Evolutionary conservation across 1,139 yeast genomes (phyloP).

Genomic region (Pneumocystis wakefieldiae): DNA sequence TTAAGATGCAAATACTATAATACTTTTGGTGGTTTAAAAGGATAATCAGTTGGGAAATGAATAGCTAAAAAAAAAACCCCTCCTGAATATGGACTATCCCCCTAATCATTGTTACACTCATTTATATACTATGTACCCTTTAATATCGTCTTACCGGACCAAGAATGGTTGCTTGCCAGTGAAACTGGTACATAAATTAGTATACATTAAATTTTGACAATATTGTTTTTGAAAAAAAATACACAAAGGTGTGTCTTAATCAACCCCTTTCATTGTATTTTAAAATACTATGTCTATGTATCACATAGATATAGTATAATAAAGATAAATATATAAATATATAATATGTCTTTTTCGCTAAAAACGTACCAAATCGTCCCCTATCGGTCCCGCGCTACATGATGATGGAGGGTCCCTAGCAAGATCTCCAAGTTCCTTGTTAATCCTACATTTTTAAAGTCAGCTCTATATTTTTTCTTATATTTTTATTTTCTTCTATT

Average conservation of each 20-base stretch:
- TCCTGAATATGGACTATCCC: constrained; percentile 86
- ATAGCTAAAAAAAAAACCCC: constrained; percentile 84
- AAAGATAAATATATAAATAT: not conserved
- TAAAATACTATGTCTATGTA: not conserved
- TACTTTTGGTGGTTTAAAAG: constrained; percentile 78
- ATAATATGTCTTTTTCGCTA: not conserved
- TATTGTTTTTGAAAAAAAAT: not conserved
- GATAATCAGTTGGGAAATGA: constrained; percentile 90
- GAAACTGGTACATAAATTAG: constrained; percentile 30
- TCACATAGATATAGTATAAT: not conserved
- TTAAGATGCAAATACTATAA: not conserved
- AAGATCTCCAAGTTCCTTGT: constrained; percentile 85
- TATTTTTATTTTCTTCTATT: not conserved
- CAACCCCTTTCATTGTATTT: no score
- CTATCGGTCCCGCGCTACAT: constrained; percentile 98
- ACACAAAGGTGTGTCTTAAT: not conserved
- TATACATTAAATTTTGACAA: not conserved
- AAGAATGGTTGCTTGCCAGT: constrained; percentile 96
- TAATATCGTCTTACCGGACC: constrained; percentile 38
- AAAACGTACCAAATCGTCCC: constrained; percentile 52
- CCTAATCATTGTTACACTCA: constrained; percentile 15
- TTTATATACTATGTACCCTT: not conserved
- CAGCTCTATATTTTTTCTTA: not conserved
- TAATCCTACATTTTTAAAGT: constrained; percentile 38
- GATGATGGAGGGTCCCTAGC: constrained; percentile 99